phyloP scores from a whole-genome alignment of 2,329 filamentous ascomycete species.

The Aureobasidium sp. region DNA sequence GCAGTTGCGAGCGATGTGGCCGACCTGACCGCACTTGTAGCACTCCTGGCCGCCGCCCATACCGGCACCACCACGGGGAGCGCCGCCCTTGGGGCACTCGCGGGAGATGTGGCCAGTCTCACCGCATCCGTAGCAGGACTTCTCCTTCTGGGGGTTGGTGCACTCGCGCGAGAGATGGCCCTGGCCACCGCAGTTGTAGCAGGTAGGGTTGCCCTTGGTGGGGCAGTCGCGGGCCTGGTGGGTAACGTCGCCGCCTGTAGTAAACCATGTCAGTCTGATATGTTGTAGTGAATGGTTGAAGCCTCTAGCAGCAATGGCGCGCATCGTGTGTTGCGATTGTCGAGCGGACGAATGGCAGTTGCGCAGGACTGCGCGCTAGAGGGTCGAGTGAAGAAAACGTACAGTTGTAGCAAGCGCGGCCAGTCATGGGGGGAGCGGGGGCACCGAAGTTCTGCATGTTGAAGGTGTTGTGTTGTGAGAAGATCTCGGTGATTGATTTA shows the following conservation, averaged over 20 bases:
- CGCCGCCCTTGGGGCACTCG: constrained; percentile 55
- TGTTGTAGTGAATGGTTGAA: neutral
- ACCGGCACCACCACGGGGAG: constrained; percentile 34
- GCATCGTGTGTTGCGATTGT: neutral
- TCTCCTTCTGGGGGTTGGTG: constrained; percentile 81
- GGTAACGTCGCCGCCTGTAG: constrained; percentile 41
- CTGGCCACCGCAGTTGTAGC: constrained; percentile 35
- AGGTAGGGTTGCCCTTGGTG: constrained; percentile 41
- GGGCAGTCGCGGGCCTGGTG: constrained; percentile 47
- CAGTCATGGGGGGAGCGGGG: constrained; percentile 29
- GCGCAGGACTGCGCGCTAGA: neutral
- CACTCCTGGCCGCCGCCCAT: constrained; percentile 49
- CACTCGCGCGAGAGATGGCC: constrained; percentile 69
- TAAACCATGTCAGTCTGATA: neutral
- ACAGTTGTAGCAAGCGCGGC: constrained; percentile 55
- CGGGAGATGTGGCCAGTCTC: constrained; percentile 85
- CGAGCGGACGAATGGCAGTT: constrained; percentile 13
- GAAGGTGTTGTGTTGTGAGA: constrained; percentile 12
- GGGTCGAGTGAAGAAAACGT: constrained; percentile 27
- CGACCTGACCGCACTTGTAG: constrained; percentile 97
- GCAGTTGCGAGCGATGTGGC: constrained; percentile 94
- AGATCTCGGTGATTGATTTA: constrained; percentile 1
- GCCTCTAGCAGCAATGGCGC: neutral
- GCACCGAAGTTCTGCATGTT: constrained; percentile 43
- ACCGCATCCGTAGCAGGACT: constrained; percentile 66